Percentiles rank a stretch among this genome's conserved stretches.
phyloP scores from a whole-genome alignment of 139 green algal genomes.

The Chlorella sp. region DNA sequence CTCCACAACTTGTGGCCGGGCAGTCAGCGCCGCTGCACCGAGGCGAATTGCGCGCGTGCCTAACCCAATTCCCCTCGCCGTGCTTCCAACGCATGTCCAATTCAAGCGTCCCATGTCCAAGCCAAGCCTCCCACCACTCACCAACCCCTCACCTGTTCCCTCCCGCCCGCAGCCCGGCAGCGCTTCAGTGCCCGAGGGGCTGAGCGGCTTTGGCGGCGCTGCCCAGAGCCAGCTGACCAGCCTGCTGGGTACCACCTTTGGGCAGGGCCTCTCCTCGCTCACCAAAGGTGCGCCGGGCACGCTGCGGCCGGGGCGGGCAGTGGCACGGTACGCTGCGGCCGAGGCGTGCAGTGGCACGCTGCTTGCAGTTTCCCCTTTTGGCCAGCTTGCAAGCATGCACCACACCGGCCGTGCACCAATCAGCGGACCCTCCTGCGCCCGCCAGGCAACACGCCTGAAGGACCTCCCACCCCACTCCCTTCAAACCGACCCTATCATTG shows the following conservation, averaged over 20 bases:
- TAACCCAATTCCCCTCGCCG: too few relatives aligned
- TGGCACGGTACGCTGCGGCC: background rate
- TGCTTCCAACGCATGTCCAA: background rate
- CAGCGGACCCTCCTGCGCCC: too few relatives aligned
- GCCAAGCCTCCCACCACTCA: too few relatives aligned
- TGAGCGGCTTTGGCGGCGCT: constrained; percentile 23
- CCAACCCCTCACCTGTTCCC: too few relatives aligned
- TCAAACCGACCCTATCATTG: background rate
- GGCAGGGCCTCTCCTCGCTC: constrained; percentile 84
- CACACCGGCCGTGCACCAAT: too few relatives aligned
- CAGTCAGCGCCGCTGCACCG: too few relatives aligned
- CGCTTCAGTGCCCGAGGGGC: constrained; percentile 16
- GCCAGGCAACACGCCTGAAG: too few relatives aligned
- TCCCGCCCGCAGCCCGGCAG: background rate
- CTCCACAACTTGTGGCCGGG: too few relatives aligned
- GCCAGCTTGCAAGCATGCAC: too few relatives aligned
- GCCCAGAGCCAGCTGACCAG: constrained; percentile 80
- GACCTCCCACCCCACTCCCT: background rate
- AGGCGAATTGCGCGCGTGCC: too few relatives aligned
- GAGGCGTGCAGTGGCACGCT: background rate
- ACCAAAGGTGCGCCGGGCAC: constrained; percentile 71
- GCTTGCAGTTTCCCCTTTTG: too few relatives aligned
- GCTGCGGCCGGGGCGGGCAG: too few relatives aligned
- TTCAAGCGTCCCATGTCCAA: background rate
- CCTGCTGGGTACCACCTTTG: constrained; percentile 94